Conservation (phyloP, 495 filamentous ascomycete species). For the Neurospora sublineolata region DNA sequence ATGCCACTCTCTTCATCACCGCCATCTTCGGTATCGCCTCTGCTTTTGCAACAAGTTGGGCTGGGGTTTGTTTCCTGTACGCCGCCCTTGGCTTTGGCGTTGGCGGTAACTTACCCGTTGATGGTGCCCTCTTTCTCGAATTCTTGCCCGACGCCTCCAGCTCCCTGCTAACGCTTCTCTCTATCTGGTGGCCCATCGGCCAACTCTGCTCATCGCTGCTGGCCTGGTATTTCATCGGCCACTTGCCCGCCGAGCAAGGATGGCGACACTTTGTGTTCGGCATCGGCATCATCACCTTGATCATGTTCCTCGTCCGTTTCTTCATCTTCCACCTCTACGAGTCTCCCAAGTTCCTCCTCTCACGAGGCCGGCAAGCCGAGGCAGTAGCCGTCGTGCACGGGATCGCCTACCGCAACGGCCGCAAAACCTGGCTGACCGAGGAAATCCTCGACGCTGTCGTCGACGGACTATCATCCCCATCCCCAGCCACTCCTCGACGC, state of each 20-base stretch:
- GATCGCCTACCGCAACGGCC: slow-evolving; percentile 57
- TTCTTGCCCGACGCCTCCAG: slow-evolving; percentile 69
- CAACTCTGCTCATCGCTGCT: slow-evolving; percentile 57
- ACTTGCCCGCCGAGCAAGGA: slow-evolving; percentile 58
- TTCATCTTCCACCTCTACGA: slow-evolving; percentile 74
- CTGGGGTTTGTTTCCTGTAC: slow-evolving; percentile 48
- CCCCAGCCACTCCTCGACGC: slow-evolving; percentile 9
- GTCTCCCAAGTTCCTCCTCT: slow-evolving; percentile 72
- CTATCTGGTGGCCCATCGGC: slow-evolving; percentile 73
- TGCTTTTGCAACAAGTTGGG: slow-evolving; percentile 55
- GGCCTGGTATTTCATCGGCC: slow-evolving; percentile 69
- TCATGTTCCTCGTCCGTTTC: slow-evolving; percentile 62
- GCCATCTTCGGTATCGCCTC: slow-evolving; percentile 60
- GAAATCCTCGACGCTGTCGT: slow-evolving; percentile 45
- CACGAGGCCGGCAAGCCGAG: slow-evolving; percentile 58
- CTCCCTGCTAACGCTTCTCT: slow-evolving; percentile 63
- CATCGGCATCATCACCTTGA: slow-evolving; percentile 61
- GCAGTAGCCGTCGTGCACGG: slow-evolving; percentile 68
- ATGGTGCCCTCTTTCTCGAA: slow-evolving; percentile 70
- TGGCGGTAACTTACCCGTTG: slow-evolving; percentile 68
- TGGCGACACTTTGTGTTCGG: slow-evolving; percentile 69
- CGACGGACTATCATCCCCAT: slow-evolving; percentile 16
- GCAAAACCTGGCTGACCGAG: slow-evolving; percentile 50
- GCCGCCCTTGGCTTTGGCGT: slow-evolving; percentile 40
- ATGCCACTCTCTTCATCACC: slow-evolving; percentile 59